Base-by-base conservation (phyloP, 2,329 filamentous ascomycete genomes). In the Nemania serpens region DNA sequence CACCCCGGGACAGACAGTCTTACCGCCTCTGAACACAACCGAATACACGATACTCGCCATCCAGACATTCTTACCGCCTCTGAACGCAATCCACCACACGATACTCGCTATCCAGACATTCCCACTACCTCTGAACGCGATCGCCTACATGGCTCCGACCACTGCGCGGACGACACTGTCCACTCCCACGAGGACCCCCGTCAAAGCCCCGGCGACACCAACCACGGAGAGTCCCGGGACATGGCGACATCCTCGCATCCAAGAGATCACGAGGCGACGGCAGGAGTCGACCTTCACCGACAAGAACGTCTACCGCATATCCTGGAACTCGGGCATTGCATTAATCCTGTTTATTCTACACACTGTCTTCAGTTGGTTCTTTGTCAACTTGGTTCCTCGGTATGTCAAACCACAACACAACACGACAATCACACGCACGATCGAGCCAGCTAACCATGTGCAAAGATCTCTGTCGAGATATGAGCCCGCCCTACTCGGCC, bases 161-260 rank as follows among this genome's bases (percentile, higher is more conserved):
- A 62, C 64, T 5, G 59, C 71, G 11, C 61, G 68, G 55, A 78
- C 77, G 66, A 71, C 84, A 66, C 63, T 82, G 72, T 74, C 72
- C 34, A 78, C 75, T 29, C 73, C 77, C 36, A 70, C 63, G 49
- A 74, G 75, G 46, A 78, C 75, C 25, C 73, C 77, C 34, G 70
- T 63, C 50, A 74, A 76, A 45, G 59, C 74, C 17, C 58, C 69
- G 6, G 65, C 75, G 1, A 64, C 71, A 15, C 66, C 70, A 20
- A 66, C 68, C 43, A 72, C 76, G 29, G 84, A 86, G 55, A 86
- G 83, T 69, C 84, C 91, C 6, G 93, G 94, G 57, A 91, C 88
- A 73, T 99, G 95, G 94, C 86, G 88, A 71, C 95, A 99, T 75
- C 95, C 95, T 36, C 88, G 89, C 65, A 83, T 97, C 66, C 84